Conservation (phyloP, 768 basidiomycete species). For the Scleroderma bovista region DNA sequence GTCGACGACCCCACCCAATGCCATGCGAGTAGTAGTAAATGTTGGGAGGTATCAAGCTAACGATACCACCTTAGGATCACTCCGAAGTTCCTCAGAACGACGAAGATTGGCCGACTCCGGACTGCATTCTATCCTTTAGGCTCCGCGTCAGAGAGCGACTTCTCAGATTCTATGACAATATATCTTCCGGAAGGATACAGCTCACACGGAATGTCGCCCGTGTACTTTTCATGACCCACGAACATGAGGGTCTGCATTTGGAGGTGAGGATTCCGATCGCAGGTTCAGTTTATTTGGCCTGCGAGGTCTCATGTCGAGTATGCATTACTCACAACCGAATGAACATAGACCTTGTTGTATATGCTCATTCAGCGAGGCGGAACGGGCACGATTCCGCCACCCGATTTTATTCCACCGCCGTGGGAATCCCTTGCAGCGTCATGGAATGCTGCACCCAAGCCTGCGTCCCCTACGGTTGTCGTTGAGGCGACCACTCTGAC, state of each 20-base stretch:
- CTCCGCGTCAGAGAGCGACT: constrained; percentile 74
- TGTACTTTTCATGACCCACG: constrained; percentile 85
- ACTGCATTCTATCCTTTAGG: constrained; percentile 70
- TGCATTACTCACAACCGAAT: constrained; percentile 2
- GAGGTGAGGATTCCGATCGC: constrained; percentile 42
- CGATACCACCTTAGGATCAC: constrained; percentile 53
- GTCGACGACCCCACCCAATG: constrained; percentile 86
- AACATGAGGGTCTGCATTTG: constrained; percentile 85
- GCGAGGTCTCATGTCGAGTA: background rate
- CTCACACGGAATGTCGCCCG: constrained; percentile 67
- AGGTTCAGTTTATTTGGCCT: background rate
- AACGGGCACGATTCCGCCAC: constrained; percentile 72
- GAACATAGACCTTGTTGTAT: constrained; percentile 72
- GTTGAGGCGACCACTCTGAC: constrained; percentile 55
- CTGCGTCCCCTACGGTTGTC: constrained; percentile 40
- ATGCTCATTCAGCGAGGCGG: constrained; percentile 87
- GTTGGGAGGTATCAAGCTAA: background rate
- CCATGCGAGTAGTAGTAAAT: constrained; percentile 50
- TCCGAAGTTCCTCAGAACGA: constrained; percentile 77
- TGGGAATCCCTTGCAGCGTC: constrained; percentile 52
- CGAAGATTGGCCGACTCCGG: constrained; percentile 82
- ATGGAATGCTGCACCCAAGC: constrained; percentile 44
- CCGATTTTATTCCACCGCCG: constrained; percentile 64
- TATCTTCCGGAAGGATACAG: constrained; percentile 43
- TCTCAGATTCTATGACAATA: constrained; percentile 62